Evolutionary conservation across 129 eudicot genomes (phyloP).

Genomic region (Saussurea involucrata): DNA sequence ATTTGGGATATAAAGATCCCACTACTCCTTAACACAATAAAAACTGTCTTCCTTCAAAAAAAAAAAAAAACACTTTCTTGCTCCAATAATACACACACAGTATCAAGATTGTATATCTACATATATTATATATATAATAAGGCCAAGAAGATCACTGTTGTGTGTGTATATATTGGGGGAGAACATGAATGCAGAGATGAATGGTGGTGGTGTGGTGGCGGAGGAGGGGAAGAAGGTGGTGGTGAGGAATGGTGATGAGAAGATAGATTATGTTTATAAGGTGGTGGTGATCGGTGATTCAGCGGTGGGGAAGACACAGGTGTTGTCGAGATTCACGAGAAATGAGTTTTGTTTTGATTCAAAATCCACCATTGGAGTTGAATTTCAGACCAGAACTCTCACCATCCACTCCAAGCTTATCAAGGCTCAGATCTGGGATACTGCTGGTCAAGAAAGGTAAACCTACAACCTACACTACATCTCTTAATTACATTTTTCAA

Average conservation of each 20-base stretch:
- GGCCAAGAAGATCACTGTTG: neutral
- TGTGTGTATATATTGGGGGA: neutral
- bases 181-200: constrained; percentile 44
- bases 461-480: neutral
- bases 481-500: neutral
- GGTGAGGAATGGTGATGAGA: constrained; percentile 19
- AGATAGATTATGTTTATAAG: constrained; percentile 67
- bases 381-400: constrained; percentile 69
- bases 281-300: constrained; percentile 92
- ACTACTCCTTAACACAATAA: neutral
- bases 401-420: constrained; percentile 54
- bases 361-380: constrained; percentile 82
- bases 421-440: constrained; percentile 97
- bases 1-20: constrained; percentile 19
- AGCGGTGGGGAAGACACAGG: constrained; percentile 82
- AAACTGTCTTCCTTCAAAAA: neutral
- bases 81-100: neutral
- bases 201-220: constrained; percentile 12
- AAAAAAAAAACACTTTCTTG: neutral
- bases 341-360: constrained; percentile 75
- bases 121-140: neutral
- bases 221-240: neutral
- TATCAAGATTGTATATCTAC: neutral
- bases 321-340: constrained; percentile 62
- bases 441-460: constrained; percentile 92